phyloP scores from a whole-genome alignment of 306 rosid species.

The Dalbergia cochinchinensis region DNA sequence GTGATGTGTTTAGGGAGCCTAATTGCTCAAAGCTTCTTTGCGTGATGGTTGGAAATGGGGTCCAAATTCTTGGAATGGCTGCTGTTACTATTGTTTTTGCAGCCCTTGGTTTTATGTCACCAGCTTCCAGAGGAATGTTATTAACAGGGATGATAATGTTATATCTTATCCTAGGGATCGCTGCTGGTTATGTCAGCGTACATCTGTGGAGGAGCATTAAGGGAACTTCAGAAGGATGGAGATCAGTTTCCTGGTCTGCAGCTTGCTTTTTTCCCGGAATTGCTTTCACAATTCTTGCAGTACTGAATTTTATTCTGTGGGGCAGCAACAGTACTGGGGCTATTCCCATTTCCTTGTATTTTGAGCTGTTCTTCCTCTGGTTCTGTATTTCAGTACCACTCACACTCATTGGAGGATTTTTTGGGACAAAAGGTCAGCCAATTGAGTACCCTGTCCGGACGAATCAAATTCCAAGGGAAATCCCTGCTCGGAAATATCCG shows the following conservation, averaged over 20 bases:
- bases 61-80: constrained; percentile 90
- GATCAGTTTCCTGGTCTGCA: constrained; percentile 77
- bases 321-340: constrained; percentile 89
- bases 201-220: constrained; percentile 87
- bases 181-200: constrained; percentile 87
- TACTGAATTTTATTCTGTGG: constrained; percentile 85
- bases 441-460: constrained; percentile 82
- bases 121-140: constrained; percentile 77
- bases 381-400: constrained; percentile 93
- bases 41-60: constrained; percentile 89
- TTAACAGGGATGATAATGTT: constrained; percentile 91
- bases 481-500: constrained; percentile 85
- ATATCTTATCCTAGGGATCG: constrained; percentile 82
- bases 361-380: constrained; percentile 82
- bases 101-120: constrained; percentile 79
- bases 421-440: constrained; percentile 76
- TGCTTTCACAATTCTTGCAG: constrained; percentile 73
- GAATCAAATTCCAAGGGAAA: constrained; percentile 91
- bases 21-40: constrained; percentile 81
- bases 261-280: constrained; percentile 92
- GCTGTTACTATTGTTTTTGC: constrained; percentile 85
- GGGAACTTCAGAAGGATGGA: constrained; percentile 91
- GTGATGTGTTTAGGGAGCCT: constrained; percentile 94
- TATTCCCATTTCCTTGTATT: constrained; percentile 83
- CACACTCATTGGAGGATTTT: constrained; percentile 83